Conservation (phyloP, 768 basidiomycete species). For the Crucibulum laeve region DNA sequence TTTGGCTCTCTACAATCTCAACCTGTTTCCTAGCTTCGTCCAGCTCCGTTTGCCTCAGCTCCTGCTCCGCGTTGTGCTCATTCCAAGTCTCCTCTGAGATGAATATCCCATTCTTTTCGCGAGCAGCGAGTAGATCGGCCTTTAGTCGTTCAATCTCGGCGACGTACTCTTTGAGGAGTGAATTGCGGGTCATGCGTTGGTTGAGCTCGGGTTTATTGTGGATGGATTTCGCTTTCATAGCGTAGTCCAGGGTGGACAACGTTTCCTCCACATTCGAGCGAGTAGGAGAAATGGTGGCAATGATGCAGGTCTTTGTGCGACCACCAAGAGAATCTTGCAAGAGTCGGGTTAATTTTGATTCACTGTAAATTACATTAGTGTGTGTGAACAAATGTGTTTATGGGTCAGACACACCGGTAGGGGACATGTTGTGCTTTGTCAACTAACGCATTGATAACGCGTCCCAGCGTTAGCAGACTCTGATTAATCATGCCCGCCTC, state of each 20-base stretch:
- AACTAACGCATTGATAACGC: constrained; percentile 95
- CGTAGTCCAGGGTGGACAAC: constrained; percentile 95
- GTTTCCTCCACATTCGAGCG: constrained; percentile 96
- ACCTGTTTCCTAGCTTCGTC: constrained; percentile 82
- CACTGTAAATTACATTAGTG: constrained; percentile 30
- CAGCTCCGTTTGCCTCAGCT: constrained; percentile 69
- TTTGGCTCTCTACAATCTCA: constrained; percentile 78
- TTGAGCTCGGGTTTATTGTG: constrained; percentile 94
- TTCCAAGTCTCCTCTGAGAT: constrained; percentile 90
- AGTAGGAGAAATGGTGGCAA: constrained; percentile 94
- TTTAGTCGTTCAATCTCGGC: constrained; percentile 92
- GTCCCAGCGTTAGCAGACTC: constrained; percentile 90
- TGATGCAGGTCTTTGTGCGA: constrained; percentile 94
- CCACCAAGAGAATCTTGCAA: constrained; percentile 99
- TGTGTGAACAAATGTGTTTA: background rate
- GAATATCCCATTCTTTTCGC: constrained; percentile 96
- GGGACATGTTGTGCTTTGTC: constrained; percentile 91
- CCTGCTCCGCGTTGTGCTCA: constrained; percentile 74
- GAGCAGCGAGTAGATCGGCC: constrained; percentile 82
- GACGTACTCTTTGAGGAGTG: constrained; percentile 90
- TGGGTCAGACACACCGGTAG: constrained; percentile 59
- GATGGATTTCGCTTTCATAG: constrained; percentile 91
- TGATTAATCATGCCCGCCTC: constrained; percentile 99
- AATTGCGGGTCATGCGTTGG: constrained; percentile 88
- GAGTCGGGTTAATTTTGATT: constrained; percentile 95